Base-by-base conservation (phyloP, 164 flowering plant genomes). In the Vitis vinifera region DNA sequence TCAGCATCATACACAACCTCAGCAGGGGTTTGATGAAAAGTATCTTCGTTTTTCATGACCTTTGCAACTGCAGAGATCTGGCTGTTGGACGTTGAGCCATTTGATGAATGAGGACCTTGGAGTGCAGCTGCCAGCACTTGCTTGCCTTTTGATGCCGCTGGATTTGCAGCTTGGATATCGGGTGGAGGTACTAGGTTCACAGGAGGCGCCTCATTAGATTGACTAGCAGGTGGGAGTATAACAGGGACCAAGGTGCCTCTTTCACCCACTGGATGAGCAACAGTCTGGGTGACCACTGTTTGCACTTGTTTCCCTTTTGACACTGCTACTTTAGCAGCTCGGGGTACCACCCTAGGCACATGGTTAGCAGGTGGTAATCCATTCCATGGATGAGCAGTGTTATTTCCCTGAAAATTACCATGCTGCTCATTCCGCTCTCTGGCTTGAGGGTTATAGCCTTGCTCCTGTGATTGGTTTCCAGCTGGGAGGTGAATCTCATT, bases 231-330 rank as follows among this genome's bases (percentile, higher is more conserved):
- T 53, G 75, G 74, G 44, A 81, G 83, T 30, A 73, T 66, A 60
- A 80, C 82, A 52, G 90, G 85, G 19, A 81, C 84, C 57, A 84
- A 66, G 19, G 31, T 78, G 44, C 80, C 86, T 67, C 80, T 74
- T 8, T 67, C 59, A 3, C 53, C 71, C 29, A 61, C 68, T 1
- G 78, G 72, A 64, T 30, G 68, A 59, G 70, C 71, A 37, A 37
- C 44, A 17, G 73, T 58, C 19, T 78, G 76, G 9, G 51, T 70
- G 13, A 72, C 29, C 19, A 65, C 27, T 12, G 74, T 50, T 60
- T 71, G 8, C 64, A 71, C 62, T 31, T 59, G 65, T 69, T 71
- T 81, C 47, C 73, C 70, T 68, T 66, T 76, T 15, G 72, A 48
- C 3, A 67, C 37, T 8, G 27, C 76, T 17, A 23, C 10, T 12